phyloP scores from a whole-genome alignment of 1,284 basidiomycete genomes.

The Leucoagaricus sp. region DNA sequence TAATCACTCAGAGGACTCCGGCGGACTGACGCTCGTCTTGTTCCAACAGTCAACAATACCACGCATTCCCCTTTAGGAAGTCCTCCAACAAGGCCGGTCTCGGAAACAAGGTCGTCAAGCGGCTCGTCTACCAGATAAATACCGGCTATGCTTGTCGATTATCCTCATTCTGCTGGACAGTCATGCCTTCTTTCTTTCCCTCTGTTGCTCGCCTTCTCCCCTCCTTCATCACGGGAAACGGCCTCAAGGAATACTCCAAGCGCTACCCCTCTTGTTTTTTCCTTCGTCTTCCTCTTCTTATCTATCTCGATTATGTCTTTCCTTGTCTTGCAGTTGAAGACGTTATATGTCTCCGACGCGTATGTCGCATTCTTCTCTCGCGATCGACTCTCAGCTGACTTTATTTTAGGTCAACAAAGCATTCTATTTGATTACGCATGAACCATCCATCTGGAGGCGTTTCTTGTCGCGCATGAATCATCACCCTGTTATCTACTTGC shows the following conservation, averaged over 20 bases:
- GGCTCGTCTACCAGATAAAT: not conserved
- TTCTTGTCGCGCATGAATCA: conserved; percentile 49
- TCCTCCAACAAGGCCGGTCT: not conserved
- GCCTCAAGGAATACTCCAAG: not conserved
- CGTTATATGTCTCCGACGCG: conserved; percentile 51
- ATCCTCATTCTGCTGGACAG: not conserved
- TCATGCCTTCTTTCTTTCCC: conserved; percentile 6
- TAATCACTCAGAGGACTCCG: conserved; percentile 3
- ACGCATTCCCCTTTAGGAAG: conserved; percentile 11
- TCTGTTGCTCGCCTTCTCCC: not conserved
- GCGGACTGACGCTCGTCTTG: not conserved
- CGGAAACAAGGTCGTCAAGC: not conserved
- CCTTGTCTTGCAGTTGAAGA: conserved; percentile 52
- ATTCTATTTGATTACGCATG: conserved; percentile 62
- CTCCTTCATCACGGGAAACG: not conserved
- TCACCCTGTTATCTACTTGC: conserved; percentile 61
- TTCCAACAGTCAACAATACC: conserved; percentile 3
- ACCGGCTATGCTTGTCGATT: not conserved
- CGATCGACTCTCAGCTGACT: not conserved
- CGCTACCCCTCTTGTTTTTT: conserved; percentile 19
- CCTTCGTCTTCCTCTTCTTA: conserved; percentile 28
- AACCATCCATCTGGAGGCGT: conserved; percentile 69
- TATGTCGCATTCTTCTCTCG: conserved; percentile 27
- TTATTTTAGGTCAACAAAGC: conserved; percentile 49
- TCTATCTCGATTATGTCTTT: conserved; percentile 49